Evolutionary conservation across 495 filamentous ascomycete species (phyloP).

Genomic region (Aspergillus bridgeri): DNA sequence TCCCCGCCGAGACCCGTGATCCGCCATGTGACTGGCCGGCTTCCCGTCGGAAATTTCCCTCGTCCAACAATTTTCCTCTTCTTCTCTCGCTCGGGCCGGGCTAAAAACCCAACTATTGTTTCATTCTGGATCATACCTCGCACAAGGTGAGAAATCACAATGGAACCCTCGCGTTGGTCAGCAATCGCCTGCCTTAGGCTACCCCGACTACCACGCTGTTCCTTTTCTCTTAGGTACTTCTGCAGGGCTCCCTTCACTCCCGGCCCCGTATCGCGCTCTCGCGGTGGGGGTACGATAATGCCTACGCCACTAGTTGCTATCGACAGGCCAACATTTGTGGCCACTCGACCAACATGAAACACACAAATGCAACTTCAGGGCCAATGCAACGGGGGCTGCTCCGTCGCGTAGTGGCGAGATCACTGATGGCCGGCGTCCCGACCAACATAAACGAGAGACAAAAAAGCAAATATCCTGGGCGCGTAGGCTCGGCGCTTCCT

Average conservation of each 20-base stretch:
- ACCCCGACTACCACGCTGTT: too few relatives aligned
- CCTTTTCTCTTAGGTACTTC: neutral
- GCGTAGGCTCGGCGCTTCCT: neutral
- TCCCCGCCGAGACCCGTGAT: slow-evolving; percentile 15
- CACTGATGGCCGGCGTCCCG: neutral
- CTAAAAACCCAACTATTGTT: neutral
- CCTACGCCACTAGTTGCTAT: neutral
- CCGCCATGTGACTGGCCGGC: slow-evolving; percentile 9
- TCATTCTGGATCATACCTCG: neutral
- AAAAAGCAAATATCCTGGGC: neutral
- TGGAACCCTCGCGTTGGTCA: neutral
- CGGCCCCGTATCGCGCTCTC: neutral
- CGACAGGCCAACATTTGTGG: neutral
- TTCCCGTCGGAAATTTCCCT: slow-evolving; percentile 4
- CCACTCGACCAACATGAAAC: neutral
- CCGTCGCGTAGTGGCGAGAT: neutral
- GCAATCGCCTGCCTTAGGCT: too few relatives aligned
- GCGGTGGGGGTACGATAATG: neutral
- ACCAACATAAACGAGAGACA: neutral
- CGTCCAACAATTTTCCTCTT: neutral
- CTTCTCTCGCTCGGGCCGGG: neutral
- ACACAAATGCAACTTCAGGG: neutral
- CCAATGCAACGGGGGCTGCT: neutral
- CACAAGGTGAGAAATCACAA: neutral
- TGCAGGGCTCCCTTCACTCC: neutral